phyloP scores from a whole-genome alignment of 306 rosid species.

The Glycyrrhiza uralensis region DNA sequence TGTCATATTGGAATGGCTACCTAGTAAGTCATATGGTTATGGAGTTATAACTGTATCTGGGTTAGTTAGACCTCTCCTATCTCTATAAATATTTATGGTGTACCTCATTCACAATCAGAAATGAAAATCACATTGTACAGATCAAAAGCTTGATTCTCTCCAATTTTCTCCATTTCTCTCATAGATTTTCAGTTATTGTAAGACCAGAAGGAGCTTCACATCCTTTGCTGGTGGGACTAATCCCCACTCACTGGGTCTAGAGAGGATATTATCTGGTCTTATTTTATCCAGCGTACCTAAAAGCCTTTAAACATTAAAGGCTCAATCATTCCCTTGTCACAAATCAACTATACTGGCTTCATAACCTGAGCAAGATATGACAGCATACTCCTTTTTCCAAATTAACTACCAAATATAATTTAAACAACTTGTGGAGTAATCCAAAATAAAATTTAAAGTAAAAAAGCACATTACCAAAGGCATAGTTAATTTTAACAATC shows the following conservation, averaged over 20 bases:
- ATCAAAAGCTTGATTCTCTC: neutral
- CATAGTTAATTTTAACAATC: neutral
- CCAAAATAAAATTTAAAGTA: neutral
- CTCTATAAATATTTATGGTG: neutral
- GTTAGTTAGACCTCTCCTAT: neutral
- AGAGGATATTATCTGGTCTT: neutral
- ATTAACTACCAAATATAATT: conserved; percentile 4
- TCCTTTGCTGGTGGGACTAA: neutral
- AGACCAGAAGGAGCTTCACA: neutral
- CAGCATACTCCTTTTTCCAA: conserved; percentile 22
- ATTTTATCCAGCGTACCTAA: neutral
- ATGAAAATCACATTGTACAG: neutral
- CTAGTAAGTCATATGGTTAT: neutral
- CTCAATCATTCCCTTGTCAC: neutral
- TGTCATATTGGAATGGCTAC: no score
- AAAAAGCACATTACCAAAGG: neutral
- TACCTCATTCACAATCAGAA: no score
- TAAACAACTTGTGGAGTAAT: neutral
- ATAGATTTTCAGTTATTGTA: no score
- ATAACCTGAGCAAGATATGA: conserved; percentile 12
- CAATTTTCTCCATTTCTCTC: no score
- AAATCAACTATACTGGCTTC: neutral
- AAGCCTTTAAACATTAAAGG: neutral
- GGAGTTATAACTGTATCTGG: neutral
- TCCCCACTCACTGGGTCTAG: neutral